Evolutionary conservation across 106 monocot genomes (phyloP).

Genomic region (Phalaenopsis aphrodite): DNA sequence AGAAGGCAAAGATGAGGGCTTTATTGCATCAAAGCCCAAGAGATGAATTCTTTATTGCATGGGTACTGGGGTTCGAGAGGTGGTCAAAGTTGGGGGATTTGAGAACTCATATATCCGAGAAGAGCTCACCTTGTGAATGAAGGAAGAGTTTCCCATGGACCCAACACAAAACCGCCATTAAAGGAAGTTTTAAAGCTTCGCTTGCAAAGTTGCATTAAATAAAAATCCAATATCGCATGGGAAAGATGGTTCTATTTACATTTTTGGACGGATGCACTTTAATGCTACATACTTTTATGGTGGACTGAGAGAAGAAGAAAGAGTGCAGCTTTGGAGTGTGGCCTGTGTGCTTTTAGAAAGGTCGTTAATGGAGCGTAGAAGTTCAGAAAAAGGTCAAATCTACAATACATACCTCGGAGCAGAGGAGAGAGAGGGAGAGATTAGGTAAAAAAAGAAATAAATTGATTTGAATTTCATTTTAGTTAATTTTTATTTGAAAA

Average conservation of each 20-base stretch:
- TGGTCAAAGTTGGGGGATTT: not conserved
- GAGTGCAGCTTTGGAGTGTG: not conserved
- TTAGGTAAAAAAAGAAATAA: too few relatives aligned
- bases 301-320: not conserved
- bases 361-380: not conserved
- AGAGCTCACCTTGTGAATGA: not conserved
- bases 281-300: not conserved
- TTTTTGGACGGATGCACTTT: slow-evolving; percentile 4
- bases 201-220: too few relatives aligned
- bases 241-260: not conserved
- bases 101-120: not conserved
- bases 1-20: not conserved
- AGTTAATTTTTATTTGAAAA: too few relatives aligned
- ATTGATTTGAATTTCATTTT: too few relatives aligned
- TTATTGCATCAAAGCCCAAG: not conserved
- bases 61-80: slow-evolving; percentile 1
- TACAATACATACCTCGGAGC: too few relatives aligned
- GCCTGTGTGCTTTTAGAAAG: not conserved
- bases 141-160: slow-evolving; percentile 1
- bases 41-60: not conserved
- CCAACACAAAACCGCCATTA: slow-evolving; percentile 10
- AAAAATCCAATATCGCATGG: too few relatives aligned
- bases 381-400: too few relatives aligned
- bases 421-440: too few relatives aligned
- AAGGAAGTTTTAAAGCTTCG: not conserved